Evolutionary conservation across 2,329 filamentous ascomycete species (phyloP), one percentile per base, ranked within the genome.

Genomic region (Fusarium duplospermum): DNA sequence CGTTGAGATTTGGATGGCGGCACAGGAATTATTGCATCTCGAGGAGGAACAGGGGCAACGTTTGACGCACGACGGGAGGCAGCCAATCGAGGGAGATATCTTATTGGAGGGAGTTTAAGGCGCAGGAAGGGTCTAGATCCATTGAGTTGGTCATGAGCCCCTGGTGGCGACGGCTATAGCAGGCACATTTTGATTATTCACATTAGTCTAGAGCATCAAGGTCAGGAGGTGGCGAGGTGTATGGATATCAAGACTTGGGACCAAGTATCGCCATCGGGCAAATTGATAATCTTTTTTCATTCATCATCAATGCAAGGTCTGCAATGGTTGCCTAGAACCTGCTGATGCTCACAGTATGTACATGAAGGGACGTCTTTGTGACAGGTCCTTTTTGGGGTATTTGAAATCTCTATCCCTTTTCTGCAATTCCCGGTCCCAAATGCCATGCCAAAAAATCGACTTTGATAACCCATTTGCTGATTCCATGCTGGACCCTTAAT

Each of bases 1-100:
- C 6, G 73, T 80, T 27, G 76, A 81, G 60, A 71, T 82, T 35
- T 82, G 81, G 81, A 78, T 78, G 66, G 79, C 77, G 27, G 78
- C 76, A 3, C 76, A 82, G 57, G 78, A 82, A 61, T 52, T 83
- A 35, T 61, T 83, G 36, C 62, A 69, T 63, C 65, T 78, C 36
- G 72, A 79, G 16, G 76, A 73, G n/a, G 33, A 33, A n/a, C 67
- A 69, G 36, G 60, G 66, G 38, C 47, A 52, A 8, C 10, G 63
- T n/a, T 50, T 33, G 40, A 36, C 27, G 18, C 24, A 16, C 13
- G 29, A 24, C 2, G n/a, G 18, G 14, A 66, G 33, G 22, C 6
- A 27, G 10, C 38, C 63, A 16, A 47, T 45, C 18, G 14, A n/a
- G 29, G 20, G 10, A 42, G 16, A 45, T 29, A 8, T 58, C 18